These are phyloP conservation scores for Artomyces pyxidatus DNA, from an alignment of 768 basidiomycete genomes.

Conservation along the genomic window DNA sequence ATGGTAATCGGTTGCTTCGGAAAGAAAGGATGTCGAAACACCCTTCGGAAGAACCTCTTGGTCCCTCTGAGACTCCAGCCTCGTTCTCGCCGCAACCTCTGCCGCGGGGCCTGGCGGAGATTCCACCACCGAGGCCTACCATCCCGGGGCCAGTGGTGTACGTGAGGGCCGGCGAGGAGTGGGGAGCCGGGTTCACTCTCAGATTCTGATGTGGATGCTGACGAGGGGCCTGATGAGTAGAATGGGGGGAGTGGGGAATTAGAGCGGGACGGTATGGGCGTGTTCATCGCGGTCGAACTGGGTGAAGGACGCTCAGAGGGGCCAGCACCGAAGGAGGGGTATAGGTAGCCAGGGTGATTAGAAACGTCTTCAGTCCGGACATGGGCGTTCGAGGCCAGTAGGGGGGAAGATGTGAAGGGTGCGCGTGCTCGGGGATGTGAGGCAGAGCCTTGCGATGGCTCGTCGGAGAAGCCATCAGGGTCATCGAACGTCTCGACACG, in stretches of 20 bases:
- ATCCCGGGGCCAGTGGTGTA: constrained; percentile 22
- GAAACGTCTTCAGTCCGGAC: not conserved
- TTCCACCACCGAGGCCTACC: constrained; percentile 53
- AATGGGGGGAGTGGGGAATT: constrained; percentile 52
- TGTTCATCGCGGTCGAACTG: constrained; percentile 27
- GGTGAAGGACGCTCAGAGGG: constrained; percentile 15
- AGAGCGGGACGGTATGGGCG: constrained; percentile 57
- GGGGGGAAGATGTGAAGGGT: not conserved
- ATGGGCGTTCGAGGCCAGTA: not conserved
- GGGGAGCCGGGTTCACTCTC: constrained; percentile 47
- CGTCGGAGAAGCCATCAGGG: not conserved
- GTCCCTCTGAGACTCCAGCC: constrained; percentile 39
- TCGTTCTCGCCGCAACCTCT: constrained; percentile 42
- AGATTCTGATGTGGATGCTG: constrained; percentile 50
- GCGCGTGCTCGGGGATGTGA: constrained; percentile 15
- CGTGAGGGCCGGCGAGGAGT: constrained; percentile 32
- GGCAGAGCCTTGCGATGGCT: not conserved
- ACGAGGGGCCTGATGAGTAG: constrained; percentile 38
- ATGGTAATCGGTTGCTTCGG: constrained; percentile 77
- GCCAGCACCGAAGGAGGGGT: not conserved
- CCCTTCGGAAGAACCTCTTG: constrained; percentile 44
- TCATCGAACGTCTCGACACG: not conserved
- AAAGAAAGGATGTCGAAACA: constrained; percentile 68
- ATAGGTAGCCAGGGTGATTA: not conserved
- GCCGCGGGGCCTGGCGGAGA: constrained; percentile 28